Evolutionary conservation across 345 rosid species (phyloP), one percentile per base, ranked within the genome.

Genomic region (Salix suchowensis): DNA sequence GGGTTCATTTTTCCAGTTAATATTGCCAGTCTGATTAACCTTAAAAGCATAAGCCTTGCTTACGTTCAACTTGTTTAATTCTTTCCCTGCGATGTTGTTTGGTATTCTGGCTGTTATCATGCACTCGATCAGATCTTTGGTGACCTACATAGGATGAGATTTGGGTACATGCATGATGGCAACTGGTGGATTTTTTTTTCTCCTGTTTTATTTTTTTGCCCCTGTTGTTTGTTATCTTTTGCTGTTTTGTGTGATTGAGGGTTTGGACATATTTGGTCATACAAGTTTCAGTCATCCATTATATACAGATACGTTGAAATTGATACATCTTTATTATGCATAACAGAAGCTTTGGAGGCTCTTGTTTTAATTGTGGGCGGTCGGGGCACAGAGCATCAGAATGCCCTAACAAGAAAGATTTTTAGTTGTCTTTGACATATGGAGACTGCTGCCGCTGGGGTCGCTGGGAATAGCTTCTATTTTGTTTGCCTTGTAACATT

Each of bases 311-410:
- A 10, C 1, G 4, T 52, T 21, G 61, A 54, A 54, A 54, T 7
- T 54, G 24, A 21, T 0, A 54, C 26, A 54, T 54, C 26, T 21
- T 66, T 68, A 19, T 37, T 34, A n/a, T 78, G 71, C 40, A n/a
- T 62, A 37, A 24, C 86, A 89, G 97, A 79, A 64, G 85, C 77
- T 93, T 93, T 37, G 97, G 99, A 55, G 97, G 99, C 70, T 71
- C 96, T 2, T 93, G 97, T 80, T 95, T 93, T 84, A 87, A 60
- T 77, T 93, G 96, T 69, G 97, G 98, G 48, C 86, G 81, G 65
- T 71, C 90, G 11, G 97, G 99, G 60, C 98, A 96, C 76, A 89
- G 89, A 85, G 93, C 99, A 80, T 75, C 99, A 39, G 94, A 96
- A 76, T 96, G 97, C 82, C 93, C 96, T 42, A 85, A 74, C 78